Evolutionary conservation across 2,329 filamentous ascomycete species (phyloP).

Genomic region (Saccharata proteae): DNA sequence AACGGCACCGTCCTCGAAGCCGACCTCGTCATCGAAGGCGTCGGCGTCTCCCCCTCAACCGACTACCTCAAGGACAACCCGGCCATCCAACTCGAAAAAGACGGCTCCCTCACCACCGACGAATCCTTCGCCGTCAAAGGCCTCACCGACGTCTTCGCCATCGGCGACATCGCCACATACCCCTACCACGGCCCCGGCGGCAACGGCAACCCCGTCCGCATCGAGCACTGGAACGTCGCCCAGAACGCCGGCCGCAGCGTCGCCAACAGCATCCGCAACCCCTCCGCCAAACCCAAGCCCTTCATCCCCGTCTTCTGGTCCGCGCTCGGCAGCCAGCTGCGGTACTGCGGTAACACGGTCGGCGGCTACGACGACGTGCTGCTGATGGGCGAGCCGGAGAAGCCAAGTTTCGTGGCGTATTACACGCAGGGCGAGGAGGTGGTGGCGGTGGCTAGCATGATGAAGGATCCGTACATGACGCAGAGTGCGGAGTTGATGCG

Average conservation of each 20-base stretch:
- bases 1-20: slow-evolving; percentile 76
- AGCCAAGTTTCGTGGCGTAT: slow-evolving; percentile 77
- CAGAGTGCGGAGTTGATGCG: slow-evolving; percentile 81
- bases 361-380: slow-evolving; percentile 80
- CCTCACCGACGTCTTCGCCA: slow-evolving; percentile 73
- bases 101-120: slow-evolving; percentile 77
- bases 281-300: slow-evolving; percentile 47
- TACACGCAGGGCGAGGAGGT: slow-evolving; percentile 79
- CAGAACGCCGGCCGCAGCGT: slow-evolving; percentile 80
- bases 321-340: slow-evolving; percentile 73
- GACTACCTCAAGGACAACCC: slow-evolving; percentile 66
- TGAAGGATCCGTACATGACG: slow-evolving; percentile 72
- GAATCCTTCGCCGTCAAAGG: slow-evolving; percentile 66
- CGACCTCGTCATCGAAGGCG: slow-evolving; percentile 82
- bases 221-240: slow-evolving; percentile 98
- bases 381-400: slow-evolving; percentile 55
- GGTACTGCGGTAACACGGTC: slow-evolving; percentile 82
- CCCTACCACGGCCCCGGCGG: slow-evolving; percentile 87
- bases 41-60: slow-evolving; percentile 79
- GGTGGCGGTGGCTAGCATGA: slow-evolving; percentile 85
- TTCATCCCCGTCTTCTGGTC: slow-evolving; percentile 98
- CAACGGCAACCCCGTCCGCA: slow-evolving; percentile 59
- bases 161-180: slow-evolving; percentile 91
- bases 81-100: slow-evolving; percentile 58
- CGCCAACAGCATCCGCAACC: slow-evolving; percentile 62